A percentile compares a stretch with the other conserved stretches of the same genome.
These are phyloP conservation scores for Daldinia sp. DNA, from an alignment of 2,329 filamentous ascomycete genomes.

Conservation along the genomic window DNA sequence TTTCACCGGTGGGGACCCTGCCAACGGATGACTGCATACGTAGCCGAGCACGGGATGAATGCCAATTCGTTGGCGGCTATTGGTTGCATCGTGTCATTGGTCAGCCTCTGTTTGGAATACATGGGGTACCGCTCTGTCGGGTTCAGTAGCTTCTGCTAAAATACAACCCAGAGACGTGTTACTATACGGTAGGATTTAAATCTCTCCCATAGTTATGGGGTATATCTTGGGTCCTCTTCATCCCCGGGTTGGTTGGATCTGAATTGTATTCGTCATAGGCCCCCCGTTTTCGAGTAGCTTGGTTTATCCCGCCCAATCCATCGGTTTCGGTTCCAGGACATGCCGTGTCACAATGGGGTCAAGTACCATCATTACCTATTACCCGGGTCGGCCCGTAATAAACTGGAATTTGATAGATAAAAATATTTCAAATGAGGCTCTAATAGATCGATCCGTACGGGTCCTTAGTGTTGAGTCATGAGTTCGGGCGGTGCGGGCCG, in stretches of 20 bases:
- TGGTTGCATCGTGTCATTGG: conserved; percentile 20
- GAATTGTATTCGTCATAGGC: conserved; percentile 6
- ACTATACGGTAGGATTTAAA: conserved; percentile 19
- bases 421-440: conserved; percentile 4
- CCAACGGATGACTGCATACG: conserved; percentile 28
- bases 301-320: conserved; percentile 13
- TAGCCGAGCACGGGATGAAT: conserved; percentile 9
- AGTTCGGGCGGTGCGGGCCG: conserved; percentile 30
- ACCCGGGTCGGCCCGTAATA: background rate
- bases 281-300: conserved; percentile 7
- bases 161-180: conserved; percentile 27
- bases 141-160: conserved; percentile 22
- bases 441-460: conserved; percentile 18
- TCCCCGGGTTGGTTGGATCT: background rate
- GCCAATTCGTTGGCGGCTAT: conserved; percentile 21
- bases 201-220: background rate
- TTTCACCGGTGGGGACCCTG: conserved; percentile 17
- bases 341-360: background rate
- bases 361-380: background rate
- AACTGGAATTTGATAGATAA: background rate
- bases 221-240: conserved; percentile 6
- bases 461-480: conserved; percentile 21
- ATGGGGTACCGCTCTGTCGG: conserved; percentile 28
- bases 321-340: conserved; percentile 1
- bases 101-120: background rate